phyloP scores from a whole-genome alignment of 768 basidiomycete species.

The Pulveroboletus sp. region DNA sequence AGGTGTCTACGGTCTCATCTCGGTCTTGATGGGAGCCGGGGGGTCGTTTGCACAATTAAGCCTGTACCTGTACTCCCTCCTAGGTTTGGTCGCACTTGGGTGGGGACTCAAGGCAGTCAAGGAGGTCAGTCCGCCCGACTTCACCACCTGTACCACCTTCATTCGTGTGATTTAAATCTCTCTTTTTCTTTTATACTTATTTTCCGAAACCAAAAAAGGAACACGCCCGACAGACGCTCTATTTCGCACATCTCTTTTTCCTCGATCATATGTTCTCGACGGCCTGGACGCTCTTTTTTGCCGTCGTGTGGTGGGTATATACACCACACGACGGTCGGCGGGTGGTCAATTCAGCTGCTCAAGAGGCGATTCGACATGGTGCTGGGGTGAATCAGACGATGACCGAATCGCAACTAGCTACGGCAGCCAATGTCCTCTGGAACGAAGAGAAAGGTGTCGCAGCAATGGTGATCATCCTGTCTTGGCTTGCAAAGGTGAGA shows the following conservation, averaged over 20 bases:
- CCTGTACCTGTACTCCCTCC: constrained; percentile 88
- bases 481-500: constrained; percentile 86
- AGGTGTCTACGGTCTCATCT: constrained; percentile 93
- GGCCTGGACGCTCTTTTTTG: constrained; percentile 89
- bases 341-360: constrained; percentile 79
- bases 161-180: constrained; percentile 9
- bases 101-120: constrained; percentile 89
- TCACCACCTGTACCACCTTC: not conserved
- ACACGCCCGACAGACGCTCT: constrained; percentile 75
- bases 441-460: constrained; percentile 83
- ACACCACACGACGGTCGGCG: constrained; percentile 87
- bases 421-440: constrained; percentile 83
- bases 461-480: constrained; percentile 65
- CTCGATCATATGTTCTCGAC: constrained; percentile 90
- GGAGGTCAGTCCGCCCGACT: constrained; percentile 50
- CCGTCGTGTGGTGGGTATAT: constrained; percentile 84
- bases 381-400: constrained; percentile 49
- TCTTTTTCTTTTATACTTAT: not conserved
- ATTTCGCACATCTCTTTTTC: constrained; percentile 89
- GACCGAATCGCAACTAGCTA: constrained; percentile 59
- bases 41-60: constrained; percentile 90
- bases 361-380: constrained; percentile 74
- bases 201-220: constrained; percentile 50
- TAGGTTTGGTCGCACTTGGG: constrained; percentile 70
- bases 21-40: constrained; percentile 84